phyloP scores from a whole-genome alignment of 306 rosid species.

The Cyclanthera cordifolia region DNA sequence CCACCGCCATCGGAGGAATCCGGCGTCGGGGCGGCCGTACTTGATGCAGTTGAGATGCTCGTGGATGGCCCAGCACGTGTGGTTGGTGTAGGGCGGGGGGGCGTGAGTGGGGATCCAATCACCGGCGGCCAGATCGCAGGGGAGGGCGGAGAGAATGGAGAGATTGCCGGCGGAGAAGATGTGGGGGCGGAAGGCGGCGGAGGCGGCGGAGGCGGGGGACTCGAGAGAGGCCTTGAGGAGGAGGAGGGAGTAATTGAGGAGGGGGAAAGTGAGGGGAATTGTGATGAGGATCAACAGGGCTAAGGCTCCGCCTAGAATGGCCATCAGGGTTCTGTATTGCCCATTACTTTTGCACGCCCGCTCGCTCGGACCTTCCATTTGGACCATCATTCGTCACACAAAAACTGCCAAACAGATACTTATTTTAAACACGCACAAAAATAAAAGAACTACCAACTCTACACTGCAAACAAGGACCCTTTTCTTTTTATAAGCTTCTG shows the following conservation, averaged over 20 bases:
- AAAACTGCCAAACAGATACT: no score
- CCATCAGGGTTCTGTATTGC: constrained; percentile 3
- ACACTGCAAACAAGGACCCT: no score
- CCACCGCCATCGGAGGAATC: constrained; percentile 77
- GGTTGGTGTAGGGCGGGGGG: constrained; percentile 49
- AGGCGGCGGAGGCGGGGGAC: neutral
- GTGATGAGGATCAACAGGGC: neutral
- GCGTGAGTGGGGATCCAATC: constrained; percentile 47
- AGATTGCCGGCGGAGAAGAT: neutral
- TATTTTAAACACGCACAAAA: no score
- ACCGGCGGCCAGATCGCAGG: constrained; percentile 56
- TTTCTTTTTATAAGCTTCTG: no score
- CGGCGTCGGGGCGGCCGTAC: constrained; percentile 67
- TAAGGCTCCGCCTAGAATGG: neutral
- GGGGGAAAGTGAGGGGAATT: neutral
- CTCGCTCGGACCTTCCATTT: neutral
- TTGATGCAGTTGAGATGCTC: constrained; percentile 76
- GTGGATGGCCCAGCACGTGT: constrained; percentile 41
- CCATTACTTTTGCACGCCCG: constrained; percentile 5
- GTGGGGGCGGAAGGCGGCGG: neutral
- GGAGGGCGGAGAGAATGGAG: constrained; percentile 15
- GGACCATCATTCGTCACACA: neutral
- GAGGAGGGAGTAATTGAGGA: constrained; percentile 4
- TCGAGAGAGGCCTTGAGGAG: constrained; percentile 6
- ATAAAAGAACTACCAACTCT: no score